These are phyloP conservation scores for Persicaria tinctoria DNA, from an alignment of 148 eudicot genomes.

Conservation along the genomic window DNA sequence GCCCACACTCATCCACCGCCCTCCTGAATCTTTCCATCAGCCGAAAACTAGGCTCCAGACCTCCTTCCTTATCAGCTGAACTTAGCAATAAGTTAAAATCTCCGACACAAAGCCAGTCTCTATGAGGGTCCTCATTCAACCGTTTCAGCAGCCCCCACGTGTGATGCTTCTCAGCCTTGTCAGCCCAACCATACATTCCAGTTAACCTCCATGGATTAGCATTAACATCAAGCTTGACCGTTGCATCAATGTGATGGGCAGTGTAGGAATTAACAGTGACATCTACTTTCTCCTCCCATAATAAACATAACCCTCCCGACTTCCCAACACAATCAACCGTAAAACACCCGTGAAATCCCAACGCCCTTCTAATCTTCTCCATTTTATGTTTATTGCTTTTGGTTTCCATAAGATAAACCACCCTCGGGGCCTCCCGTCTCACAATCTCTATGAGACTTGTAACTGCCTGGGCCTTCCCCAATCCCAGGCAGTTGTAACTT, in stretches of 20 bases:
- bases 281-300: background rate
- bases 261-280: background rate
- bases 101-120: no score
- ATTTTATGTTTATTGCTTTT: no score
- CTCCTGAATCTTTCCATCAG: no score
- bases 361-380: background rate
- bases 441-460: no score
- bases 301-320: background rate
- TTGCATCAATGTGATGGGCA: background rate
- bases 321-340: background rate
- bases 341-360: background rate
- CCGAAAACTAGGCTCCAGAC: no score
- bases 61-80: no score
- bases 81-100: no score
- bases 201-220: background rate
- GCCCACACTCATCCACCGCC: no score
- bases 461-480: no score
- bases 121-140: background rate
- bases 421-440: no score
- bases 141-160: background rate
- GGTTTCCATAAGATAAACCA: background rate
- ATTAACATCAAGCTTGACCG: no score
- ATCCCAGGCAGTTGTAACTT: no score
- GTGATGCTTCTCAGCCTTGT: background rate
- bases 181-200: background rate